Evolutionary conservation across 495 filamentous ascomycete species (phyloP), one percentile per base, ranked within the genome.

Genomic region (Beverwykella pulmonaria): DNA sequence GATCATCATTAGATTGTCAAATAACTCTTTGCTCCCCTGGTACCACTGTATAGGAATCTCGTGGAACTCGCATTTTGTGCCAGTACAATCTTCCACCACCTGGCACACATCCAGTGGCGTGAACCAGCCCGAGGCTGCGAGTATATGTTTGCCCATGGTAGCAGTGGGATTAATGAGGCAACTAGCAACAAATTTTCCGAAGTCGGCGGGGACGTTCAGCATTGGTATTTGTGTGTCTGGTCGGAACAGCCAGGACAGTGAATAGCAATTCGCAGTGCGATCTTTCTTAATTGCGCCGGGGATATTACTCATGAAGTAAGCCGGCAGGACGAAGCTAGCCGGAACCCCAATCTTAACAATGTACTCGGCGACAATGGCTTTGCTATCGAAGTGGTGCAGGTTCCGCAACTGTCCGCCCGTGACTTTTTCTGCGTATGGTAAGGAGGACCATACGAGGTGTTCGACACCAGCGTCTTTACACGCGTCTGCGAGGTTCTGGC

Each of bases 321-420:
- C 87, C 2, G 84, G 79, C 49, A 85, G 64, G 65, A 88, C 79
- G 69, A 83, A 87, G 0, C 82, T 84, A 61, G 80, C 78, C 0
- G 79, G 78, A 17, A 90, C 70, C 14, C 76, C 80, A 12, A 76
- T 54, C 0, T 44, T 12, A 41, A 79, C 76, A 57, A 87, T 81
- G 72, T 89, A 88, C 19, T 82, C 74, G 50, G 84, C 86, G 9
- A 89, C 79, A 1, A 78, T 63, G 22, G 85, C 84, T 73, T 89
- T 90, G 61, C 71, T 67, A 73, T 89, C 86, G 67, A 88, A 90
- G 72, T 89, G 86, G 46, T 79, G 72, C 29, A 90, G 81, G 58
- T 84, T 70, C 20, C 74, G 52, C 8, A 83, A 77, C 54, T 72
- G 75, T 22, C 84, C 83, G 25, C 79, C 74, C 48, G 75, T 74